Conservation (phyloP, 2,329 filamentous ascomycete species). For the Cercospora brassicicola region DNA sequence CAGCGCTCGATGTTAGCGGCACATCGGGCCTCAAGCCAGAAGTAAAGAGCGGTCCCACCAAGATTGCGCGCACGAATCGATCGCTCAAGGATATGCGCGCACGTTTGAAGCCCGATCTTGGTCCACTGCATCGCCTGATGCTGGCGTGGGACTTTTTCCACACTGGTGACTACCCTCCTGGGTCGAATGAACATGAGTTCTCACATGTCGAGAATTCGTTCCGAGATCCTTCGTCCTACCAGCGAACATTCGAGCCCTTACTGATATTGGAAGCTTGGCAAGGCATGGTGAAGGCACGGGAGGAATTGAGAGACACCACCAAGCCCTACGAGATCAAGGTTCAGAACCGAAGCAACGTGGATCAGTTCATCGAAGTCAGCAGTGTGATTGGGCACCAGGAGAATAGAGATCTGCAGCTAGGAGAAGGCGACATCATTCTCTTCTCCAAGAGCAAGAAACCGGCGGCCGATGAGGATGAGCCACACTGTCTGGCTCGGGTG, state of each 20-base stretch:
- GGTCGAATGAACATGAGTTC: constrained; percentile 67
- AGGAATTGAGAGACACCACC: constrained; percentile 67
- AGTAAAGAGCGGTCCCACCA: constrained; percentile 69
- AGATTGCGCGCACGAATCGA: constrained; percentile 76
- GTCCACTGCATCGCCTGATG: constrained; percentile 78
- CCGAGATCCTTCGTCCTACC: constrained; percentile 73
- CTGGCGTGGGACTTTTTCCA: constrained; percentile 96
- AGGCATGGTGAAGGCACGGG: constrained; percentile 83
- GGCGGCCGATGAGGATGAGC: constrained; percentile 62
- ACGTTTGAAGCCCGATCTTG: constrained; percentile 84
- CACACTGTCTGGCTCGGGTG: constrained; percentile 84
- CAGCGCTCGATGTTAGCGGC: constrained; percentile 35
- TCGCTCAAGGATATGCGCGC: constrained; percentile 93
- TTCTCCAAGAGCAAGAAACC: constrained; percentile 74
- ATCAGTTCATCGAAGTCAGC: constrained; percentile 88
- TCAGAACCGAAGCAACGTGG: constrained; percentile 82
- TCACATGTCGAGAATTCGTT: constrained; percentile 77
- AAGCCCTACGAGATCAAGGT: constrained; percentile 86
- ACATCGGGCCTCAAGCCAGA: constrained; percentile 41
- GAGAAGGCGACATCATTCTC: constrained; percentile 85
- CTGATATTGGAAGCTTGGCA: constrained; percentile 94
- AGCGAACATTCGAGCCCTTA: constrained; percentile 84
- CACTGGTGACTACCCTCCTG: constrained; percentile 78
- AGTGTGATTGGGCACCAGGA: constrained; percentile 72
- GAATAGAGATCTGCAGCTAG: constrained; percentile 69